These are phyloP conservation scores for Saccharomyces hybrid DNA, from an alignment of 1,139 yeast genomes.

Conservation along the genomic window DNA sequence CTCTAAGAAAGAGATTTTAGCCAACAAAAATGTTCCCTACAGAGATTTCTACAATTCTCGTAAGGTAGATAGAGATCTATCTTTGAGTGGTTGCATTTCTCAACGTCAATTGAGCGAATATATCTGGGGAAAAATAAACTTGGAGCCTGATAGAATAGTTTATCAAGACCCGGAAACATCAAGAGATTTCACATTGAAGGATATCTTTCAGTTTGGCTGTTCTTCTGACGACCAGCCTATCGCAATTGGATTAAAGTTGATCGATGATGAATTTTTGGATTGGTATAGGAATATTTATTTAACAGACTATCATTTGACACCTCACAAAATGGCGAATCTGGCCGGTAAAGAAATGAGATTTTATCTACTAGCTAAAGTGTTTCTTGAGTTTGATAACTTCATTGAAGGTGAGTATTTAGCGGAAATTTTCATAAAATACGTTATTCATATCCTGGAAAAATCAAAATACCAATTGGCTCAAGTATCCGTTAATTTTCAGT, in stretches of 20 bases:
- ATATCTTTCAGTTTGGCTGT: conserved; percentile 19
- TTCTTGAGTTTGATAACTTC: conserved; percentile 28
- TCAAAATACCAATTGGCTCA: conserved; percentile 29
- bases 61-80: conserved; percentile 95
- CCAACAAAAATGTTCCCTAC: conserved; percentile 64
- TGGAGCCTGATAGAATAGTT: conserved; percentile 25
- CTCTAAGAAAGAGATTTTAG: conserved; percentile 26
- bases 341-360: conserved; percentile 17
- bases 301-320: conserved; percentile 17
- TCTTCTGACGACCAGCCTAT: conserved; percentile 10
- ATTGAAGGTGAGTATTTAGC: conserved; percentile 29
- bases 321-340: conserved; percentile 11
- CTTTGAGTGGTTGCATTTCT: conserved; percentile 95
- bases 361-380: conserved; percentile 21
- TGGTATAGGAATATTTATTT: conserved; percentile 27
- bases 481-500: conserved; percentile 29
- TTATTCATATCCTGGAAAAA: conserved; percentile 24
- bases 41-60: conserved; percentile 95
- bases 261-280: conserved; percentile 28
- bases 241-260: conserved; percentile 25
- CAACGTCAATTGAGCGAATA: conserved; percentile 90
- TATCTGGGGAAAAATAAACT: conserved; percentile 74
- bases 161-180: conserved; percentile 12
- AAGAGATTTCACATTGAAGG: conserved; percentile 13
- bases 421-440: conserved; percentile 24